Evolutionary conservation across 2,329 filamentous ascomycete genomes (phyloP), one percentile per base, ranked within the genome.

Genomic region (Podosphaera fusca): DNA sequence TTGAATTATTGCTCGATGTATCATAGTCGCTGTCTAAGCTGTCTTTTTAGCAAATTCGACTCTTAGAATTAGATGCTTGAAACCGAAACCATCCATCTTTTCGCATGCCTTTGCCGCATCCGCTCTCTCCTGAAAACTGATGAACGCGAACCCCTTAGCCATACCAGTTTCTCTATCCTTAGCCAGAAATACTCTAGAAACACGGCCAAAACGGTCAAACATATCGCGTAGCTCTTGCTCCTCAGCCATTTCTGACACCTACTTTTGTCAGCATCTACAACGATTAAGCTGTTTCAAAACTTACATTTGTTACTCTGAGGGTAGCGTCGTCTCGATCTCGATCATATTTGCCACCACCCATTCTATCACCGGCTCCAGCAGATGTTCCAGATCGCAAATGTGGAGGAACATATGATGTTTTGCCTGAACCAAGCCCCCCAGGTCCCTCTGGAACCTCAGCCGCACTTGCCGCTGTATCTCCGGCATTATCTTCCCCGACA

Each of bases 81-180:
- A 90, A 73, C 86, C 86, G 65, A 78, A 95, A 67, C 92, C 92
- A 72, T 98, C 92, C 87, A 98, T 90, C 79, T 95, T 95, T 74
- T 85, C 84, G 74, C 87, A 94, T 46, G 92, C 92, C 74, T 85
- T 86, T 65, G 86, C 85, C 64, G 92, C 92, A 71, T 98, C 92
- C 64, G 76, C 72, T 64, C 92, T 78, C 70, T 98, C 92, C 59
- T 84, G 86, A 69, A 92, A 98, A 71, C 87, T 94, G 76, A 98
- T 94, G 71, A 98, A 98, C 33, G 94, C 94, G 70, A 98, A 98
- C 61, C 92, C 92, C 81, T 98, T 98, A 65, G 92, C 92, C 70
- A 90, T 75, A 60, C 88, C 87, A 46, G 92, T 98, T 67, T 98
- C 92, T 69, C 92, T 78, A 74, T 98, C 92, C 78, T 95, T 96